phyloP scores from a whole-genome alignment of 2,329 filamentous ascomycete species.

The Fusarium citri region DNA sequence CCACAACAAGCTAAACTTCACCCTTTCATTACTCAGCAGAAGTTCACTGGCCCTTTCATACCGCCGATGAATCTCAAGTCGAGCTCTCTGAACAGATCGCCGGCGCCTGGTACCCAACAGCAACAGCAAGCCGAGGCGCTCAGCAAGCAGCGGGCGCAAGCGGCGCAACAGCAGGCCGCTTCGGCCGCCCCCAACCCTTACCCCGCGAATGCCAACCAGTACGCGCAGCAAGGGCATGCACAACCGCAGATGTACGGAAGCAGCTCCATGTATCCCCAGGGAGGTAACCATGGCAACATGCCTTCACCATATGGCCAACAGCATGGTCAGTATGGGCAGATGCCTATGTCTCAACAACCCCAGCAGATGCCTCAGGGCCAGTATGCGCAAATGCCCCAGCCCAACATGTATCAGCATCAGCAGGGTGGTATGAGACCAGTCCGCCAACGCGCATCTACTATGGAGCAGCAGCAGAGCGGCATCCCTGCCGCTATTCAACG shows the following conservation, averaged over 20 bases:
- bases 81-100: slow-evolving; percentile 84
- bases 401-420: slow-evolving; percentile 70
- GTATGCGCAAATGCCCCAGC: slow-evolving; percentile 67
- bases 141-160: slow-evolving; percentile 88
- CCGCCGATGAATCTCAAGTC: slow-evolving; percentile 97
- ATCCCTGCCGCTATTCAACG: slow-evolving; percentile 93
- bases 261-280: slow-evolving; percentile 82
- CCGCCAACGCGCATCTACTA: slow-evolving; percentile 91
- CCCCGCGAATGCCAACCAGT: slow-evolving; percentile 60
- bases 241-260: slow-evolving; percentile 81
- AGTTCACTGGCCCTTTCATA: slow-evolving; percentile 95
- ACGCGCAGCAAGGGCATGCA: slow-evolving; percentile 59
- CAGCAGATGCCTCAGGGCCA: slow-evolving; percentile 74
- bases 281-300: slow-evolving; percentile 57
- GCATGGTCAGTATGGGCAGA: slow-evolving; percentile 75
- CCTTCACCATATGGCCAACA: slow-evolving; percentile 84
- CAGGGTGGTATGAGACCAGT: slow-evolving; percentile 77
- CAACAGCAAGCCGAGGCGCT: slow-evolving; percentile 95
- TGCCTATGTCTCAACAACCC: slow-evolving; percentile 76
- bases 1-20: slow-evolving; percentile 97
- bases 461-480: slow-evolving; percentile 93
- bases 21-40: slow-evolving; percentile 98
- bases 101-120: slow-evolving; percentile 92
- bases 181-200: slow-evolving; percentile 77
- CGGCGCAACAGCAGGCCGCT: slow-evolving; percentile 76